Percentiles rank a stretch among this genome's conserved stretches.
These are phyloP conservation scores for Daucus carota DNA, from an alignment of 129 eudicot species.

Conservation along the genomic window DNA sequence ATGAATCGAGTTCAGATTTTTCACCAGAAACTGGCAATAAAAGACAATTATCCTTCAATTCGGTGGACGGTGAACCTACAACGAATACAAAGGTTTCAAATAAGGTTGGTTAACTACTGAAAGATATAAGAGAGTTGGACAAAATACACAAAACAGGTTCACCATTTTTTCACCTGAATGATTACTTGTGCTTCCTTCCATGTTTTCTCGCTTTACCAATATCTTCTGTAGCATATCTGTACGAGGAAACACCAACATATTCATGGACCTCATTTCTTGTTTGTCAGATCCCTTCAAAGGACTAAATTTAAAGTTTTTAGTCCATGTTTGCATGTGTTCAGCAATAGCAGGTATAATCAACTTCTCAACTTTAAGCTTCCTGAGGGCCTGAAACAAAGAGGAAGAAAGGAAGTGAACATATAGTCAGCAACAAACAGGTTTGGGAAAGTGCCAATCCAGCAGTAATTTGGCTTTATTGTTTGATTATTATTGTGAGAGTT, in stretches of 20 bases:
- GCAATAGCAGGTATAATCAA: constrained; percentile 85
- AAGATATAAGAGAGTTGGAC: background rate
- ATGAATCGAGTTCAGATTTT: constrained; percentile 31
- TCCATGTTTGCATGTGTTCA: constrained; percentile 92
- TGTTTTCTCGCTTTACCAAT: constrained; percentile 30
- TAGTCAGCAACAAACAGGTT: background rate
- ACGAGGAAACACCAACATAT: constrained; percentile 91
- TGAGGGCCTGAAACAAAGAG: constrained; percentile 44
- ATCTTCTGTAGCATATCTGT: constrained; percentile 78
- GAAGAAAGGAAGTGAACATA: background rate
- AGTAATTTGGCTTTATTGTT: background rate
- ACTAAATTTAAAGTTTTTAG: constrained; percentile 56
- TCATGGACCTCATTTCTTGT: constrained; percentile 69
- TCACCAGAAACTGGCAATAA: constrained; percentile 15
- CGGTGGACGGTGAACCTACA: background rate
- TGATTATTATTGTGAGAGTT: background rate
- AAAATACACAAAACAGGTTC: background rate
- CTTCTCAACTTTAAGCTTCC: constrained; percentile 59
- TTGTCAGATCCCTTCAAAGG: constrained; percentile 49
- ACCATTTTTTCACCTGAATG: constrained; percentile 11
- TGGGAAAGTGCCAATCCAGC: background rate
- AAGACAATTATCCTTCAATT: constrained; percentile 13
- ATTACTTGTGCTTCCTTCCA: constrained; percentile 21
- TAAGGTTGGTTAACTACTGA: background rate
- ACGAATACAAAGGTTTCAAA: background rate